Evolutionary conservation across 2,329 filamentous ascomycete species (phyloP).

Genomic region (Tolypocladium sp.): DNA sequence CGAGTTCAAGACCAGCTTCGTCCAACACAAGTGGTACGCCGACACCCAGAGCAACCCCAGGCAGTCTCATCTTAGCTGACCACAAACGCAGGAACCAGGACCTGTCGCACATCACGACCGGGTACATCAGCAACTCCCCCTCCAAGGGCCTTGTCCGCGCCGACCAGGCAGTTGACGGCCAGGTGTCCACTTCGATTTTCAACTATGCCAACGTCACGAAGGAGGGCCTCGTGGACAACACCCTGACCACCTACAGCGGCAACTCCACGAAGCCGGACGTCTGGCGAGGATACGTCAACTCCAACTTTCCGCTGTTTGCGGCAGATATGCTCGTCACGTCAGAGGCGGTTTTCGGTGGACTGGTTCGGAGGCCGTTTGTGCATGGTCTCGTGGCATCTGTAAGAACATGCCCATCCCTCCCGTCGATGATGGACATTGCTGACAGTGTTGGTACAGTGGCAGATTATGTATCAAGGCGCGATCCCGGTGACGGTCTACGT

Average conservation of each 20-base stretch:
- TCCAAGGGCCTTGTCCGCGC: conserved; percentile 17
- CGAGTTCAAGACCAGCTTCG: conserved; percentile 21
- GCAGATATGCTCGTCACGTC: conserved; percentile 16
- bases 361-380: conserved; percentile 11
- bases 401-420: not conserved
- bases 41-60: not conserved
- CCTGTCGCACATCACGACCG: conserved; percentile 27
- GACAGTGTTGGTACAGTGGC: conserved; percentile 17
- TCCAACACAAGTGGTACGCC: conserved; percentile 29
- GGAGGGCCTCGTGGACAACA: conserved; percentile 25
- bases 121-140: conserved; percentile 25
- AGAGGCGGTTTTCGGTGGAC: conserved; percentile 14
- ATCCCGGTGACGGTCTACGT: conserved; percentile 27
- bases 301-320: conserved; percentile 24
- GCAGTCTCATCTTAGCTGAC: not conserved
- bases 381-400: conserved; percentile 14
- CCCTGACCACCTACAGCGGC: conserved; percentile 15
- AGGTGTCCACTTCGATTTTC: conserved; percentile 20
- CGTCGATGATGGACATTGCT: not conserved
- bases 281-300: conserved; percentile 25
- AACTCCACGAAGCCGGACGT: conserved; percentile 9
- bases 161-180: conserved; percentile 19
- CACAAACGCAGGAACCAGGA: conserved; percentile 19
- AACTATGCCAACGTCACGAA: conserved; percentile 24
- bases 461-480: conserved; percentile 22